Conservation (phyloP, 768 basidiomycete species). For the Boletus vermiculosoides region DNA sequence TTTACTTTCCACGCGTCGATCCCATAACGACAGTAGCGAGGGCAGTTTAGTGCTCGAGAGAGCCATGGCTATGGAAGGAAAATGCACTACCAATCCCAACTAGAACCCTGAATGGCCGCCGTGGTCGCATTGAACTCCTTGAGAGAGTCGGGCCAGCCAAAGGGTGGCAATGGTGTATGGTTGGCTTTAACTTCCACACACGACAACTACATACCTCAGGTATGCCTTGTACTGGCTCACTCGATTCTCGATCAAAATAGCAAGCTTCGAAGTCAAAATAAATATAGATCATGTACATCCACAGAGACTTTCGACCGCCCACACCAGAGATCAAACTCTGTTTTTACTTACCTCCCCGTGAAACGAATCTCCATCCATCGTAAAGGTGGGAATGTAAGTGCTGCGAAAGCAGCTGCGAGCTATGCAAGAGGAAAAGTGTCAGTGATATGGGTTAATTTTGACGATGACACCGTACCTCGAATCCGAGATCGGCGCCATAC, state of each 20-base stretch:
- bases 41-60: too few relatives aligned
- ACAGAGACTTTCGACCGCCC: background rate
- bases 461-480: conserved; percentile 39
- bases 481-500: conserved; percentile 52
- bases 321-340: background rate
- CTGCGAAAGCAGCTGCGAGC: conserved; percentile 47
- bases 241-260: background rate
- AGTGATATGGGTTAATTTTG: background rate
- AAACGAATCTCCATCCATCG: conserved; percentile 48
- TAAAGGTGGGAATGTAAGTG: conserved; percentile 43
- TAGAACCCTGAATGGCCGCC: too few relatives aligned
- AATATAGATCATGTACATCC: background rate
- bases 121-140: too few relatives aligned
- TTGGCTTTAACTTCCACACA: too few relatives aligned
- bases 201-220: too few relatives aligned
- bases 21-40: too few relatives aligned
- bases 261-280: background rate
- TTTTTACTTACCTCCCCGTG: conserved; percentile 35
- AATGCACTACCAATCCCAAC: too few relatives aligned
- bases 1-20: too few relatives aligned
- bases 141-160: too few relatives aligned
- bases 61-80: too few relatives aligned
- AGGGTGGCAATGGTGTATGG: too few relatives aligned
- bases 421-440: conserved; percentile 2
- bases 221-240: too few relatives aligned